These are phyloP conservation scores for Leptographium wingfieldii DNA, from an alignment of 2,329 filamentous ascomycete species.

Conservation along the genomic window DNA sequence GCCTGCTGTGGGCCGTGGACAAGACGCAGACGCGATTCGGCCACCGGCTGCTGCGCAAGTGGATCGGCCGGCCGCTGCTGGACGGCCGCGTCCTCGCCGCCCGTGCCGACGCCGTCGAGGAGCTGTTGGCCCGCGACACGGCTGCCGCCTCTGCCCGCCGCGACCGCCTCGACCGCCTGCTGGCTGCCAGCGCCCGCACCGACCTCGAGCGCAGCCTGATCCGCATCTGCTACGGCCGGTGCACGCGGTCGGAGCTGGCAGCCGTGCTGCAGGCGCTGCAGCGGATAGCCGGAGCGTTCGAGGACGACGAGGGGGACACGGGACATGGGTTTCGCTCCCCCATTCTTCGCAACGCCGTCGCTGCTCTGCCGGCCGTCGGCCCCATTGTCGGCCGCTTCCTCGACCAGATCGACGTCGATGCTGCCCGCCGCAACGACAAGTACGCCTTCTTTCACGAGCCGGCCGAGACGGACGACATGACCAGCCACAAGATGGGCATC, in stretches of 20 bases:
- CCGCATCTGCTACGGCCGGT: slow-evolving; percentile 95
- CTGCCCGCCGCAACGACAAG: slow-evolving; percentile 80
- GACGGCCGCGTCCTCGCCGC: slow-evolving; percentile 63
- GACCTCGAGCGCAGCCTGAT: slow-evolving; percentile 91
- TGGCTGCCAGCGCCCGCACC: slow-evolving; percentile 56
- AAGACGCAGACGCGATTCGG: slow-evolving; percentile 86
- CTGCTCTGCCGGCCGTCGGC: slow-evolving; percentile 62
- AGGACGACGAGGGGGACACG: slow-evolving; percentile 9
- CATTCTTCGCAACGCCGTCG: slow-evolving; percentile 59
- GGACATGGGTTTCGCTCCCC: slow-evolving; percentile 62
- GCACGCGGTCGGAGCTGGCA: slow-evolving; percentile 76
- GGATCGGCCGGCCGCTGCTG: slow-evolving; percentile 84
- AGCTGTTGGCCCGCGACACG: slow-evolving; percentile 51
- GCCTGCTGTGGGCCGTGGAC: slow-evolving; percentile 90
- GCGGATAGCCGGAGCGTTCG: slow-evolving; percentile 62
- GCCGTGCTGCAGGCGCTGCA: slow-evolving; percentile 77
- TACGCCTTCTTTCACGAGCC: slow-evolving; percentile 85
- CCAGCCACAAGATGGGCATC: slow-evolving; percentile 80
- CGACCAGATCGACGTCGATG: slow-evolving; percentile 71
- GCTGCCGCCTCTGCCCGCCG: slow-evolving; percentile 33
- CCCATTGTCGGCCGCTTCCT: slow-evolving; percentile 62
- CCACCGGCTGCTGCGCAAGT: slow-evolving; percentile 77
- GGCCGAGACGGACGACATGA: slow-evolving; percentile 79
- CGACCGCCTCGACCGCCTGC: slow-evolving; percentile 60
- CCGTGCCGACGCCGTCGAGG: slow-evolving; percentile 73